Evolutionary conservation across 352 stramenopile genomes (phyloP).

Genomic region (Peronosclerospora sorghi): DNA sequence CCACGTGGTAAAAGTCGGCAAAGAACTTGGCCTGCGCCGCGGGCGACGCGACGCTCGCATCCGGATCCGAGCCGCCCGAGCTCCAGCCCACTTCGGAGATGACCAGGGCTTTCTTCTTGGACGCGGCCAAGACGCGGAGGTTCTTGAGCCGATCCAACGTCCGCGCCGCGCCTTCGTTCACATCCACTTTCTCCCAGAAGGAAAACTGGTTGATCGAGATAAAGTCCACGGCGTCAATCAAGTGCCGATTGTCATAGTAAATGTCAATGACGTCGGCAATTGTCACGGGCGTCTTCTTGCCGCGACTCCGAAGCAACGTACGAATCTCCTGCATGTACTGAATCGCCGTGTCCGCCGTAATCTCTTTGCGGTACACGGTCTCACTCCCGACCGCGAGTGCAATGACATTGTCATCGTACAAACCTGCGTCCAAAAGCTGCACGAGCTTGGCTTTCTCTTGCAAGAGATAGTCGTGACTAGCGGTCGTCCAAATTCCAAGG

Average conservation of each 20-base stretch:
- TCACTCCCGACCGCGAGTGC: constrained; percentile 54
- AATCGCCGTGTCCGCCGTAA: constrained; percentile 34
- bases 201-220: constrained; percentile 74
- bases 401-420: constrained; percentile 40
- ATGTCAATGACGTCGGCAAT: constrained; percentile 64
- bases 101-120: constrained; percentile 47
- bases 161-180: constrained; percentile 32
- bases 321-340: constrained; percentile 54
- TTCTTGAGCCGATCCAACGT: constrained; percentile 48
- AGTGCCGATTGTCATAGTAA: constrained; percentile 45
- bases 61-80: constrained; percentile 22
- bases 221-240: constrained; percentile 55
- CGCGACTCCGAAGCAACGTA: constrained; percentile 24
- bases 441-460: constrained; percentile 35
- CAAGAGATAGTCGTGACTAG: constrained; percentile 24
- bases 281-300: constrained; percentile 41
- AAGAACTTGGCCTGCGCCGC: constrained; percentile 59
- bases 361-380: constrained; percentile 55
- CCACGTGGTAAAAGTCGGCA: constrained; percentile 53
- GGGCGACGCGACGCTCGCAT: constrained; percentile 26
- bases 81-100: constrained; percentile 67
- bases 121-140: constrained; percentile 27
- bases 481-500: constrained; percentile 54
- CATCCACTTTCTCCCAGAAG: constrained; percentile 48
- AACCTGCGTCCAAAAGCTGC: constrained; percentile 23